These are phyloP conservation scores for Marasmius tenuissimus DNA, from an alignment of 1,284 basidiomycete species.

Conservation along the genomic window DNA sequence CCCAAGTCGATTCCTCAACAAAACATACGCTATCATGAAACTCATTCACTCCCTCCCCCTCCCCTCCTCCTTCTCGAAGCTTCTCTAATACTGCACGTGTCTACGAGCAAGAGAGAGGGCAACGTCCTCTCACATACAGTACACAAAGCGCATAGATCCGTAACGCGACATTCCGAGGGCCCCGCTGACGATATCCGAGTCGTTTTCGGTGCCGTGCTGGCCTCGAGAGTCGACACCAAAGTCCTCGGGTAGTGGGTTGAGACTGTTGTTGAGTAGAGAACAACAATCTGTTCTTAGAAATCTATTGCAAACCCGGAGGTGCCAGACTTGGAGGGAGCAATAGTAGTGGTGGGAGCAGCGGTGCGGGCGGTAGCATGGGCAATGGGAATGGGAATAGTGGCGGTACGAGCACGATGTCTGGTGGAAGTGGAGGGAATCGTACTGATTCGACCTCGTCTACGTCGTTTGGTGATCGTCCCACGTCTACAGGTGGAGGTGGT, in stretches of 20 bases:
- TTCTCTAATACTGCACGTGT: conserved; percentile 19
- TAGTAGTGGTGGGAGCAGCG: conserved; percentile 10
- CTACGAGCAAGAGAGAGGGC: conserved; percentile 25
- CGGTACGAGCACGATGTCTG: not conserved
- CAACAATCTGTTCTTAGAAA: conserved; percentile 8
- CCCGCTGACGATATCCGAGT: conserved; percentile 68
- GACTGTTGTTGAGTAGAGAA: conserved; percentile 6
- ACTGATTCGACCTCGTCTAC: conserved; percentile 12
- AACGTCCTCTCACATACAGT: conserved; percentile 39
- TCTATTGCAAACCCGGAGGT: conserved; percentile 42
- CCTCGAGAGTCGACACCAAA: conserved; percentile 22
- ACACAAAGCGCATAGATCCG: conserved; percentile 34
- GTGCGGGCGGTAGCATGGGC: not conserved
- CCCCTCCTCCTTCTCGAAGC: conserved; percentile 36
- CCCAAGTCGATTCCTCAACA: no score
- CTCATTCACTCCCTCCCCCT: conserved; percentile 17
- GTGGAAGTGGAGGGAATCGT: conserved; percentile 13
- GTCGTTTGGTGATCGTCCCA: conserved; percentile 1
- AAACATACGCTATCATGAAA: conserved; percentile 6
- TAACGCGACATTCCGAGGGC: conserved; percentile 46
- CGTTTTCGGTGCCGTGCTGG: conserved; percentile 53
- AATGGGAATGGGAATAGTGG: conserved; percentile 5
- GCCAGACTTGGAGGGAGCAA: conserved; percentile 18
- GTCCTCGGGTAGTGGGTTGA: conserved; percentile 6
- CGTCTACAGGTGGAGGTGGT: conserved; percentile 4